Conservation (phyloP, 352 stramenopile species). For the Pythium dissimile region DNA sequence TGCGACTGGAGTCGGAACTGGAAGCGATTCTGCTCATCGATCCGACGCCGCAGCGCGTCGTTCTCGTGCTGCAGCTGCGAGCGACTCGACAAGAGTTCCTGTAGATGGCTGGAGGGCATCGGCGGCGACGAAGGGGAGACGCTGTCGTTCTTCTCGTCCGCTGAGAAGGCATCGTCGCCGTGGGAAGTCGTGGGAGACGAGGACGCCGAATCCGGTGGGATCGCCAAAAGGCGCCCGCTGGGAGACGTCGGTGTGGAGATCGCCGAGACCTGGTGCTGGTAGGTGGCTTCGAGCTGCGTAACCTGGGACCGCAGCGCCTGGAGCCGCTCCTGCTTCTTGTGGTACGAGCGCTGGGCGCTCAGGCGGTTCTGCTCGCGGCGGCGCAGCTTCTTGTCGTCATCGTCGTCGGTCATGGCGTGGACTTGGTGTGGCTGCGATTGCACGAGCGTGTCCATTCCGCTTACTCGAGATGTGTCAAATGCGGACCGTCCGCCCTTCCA, state of each 20-base stretch:
- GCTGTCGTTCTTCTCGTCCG: not conserved
- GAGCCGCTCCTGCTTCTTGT: conserved; percentile 33
- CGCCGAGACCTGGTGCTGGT: conserved; percentile 19
- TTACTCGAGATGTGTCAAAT: not conserved
- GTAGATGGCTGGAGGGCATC: conserved; percentile 4
- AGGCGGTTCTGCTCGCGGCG: conserved; percentile 37
- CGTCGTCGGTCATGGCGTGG: not conserved
- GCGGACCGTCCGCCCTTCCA: not conserved
- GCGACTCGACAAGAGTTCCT: conserved; percentile 20
- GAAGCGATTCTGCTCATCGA: conserved; percentile 23
- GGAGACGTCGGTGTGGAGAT: not conserved
- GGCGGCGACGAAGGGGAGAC: conserved; percentile 15
- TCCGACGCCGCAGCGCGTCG: conserved; percentile 13
- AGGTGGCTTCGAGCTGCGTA: conserved; percentile 23
- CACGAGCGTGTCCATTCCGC: conserved; percentile 11
- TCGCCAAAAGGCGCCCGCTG: not conserved
- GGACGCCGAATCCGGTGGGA: not conserved
- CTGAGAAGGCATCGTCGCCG: not conserved
- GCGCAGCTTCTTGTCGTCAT: conserved; percentile 25
- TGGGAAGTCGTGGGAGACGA: not conserved
- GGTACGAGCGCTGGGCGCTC: conserved; percentile 35
- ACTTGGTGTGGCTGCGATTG: not conserved
- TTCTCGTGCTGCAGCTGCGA: conserved; percentile 24
- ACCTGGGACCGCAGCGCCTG: conserved; percentile 27
- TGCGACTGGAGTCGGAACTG: conserved; percentile 29